A percentile compares a stretch with the other conserved stretches of the same genome.
These are phyloP conservation scores for Artemisia tridentata DNA, from an alignment of 129 eudicot species.

Conservation along the genomic window DNA sequence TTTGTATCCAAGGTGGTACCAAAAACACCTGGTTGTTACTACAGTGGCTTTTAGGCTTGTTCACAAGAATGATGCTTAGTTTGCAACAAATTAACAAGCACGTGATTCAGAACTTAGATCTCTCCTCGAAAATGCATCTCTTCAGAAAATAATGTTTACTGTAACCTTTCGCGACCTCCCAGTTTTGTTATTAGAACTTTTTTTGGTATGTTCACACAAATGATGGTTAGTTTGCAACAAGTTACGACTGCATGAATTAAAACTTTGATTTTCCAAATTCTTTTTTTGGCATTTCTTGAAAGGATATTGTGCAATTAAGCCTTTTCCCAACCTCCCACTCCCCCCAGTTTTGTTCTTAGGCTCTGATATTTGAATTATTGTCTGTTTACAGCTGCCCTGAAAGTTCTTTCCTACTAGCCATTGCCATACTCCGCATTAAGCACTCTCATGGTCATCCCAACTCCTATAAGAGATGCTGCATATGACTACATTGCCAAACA, in stretches of 20 bases:
- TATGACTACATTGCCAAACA: constrained; percentile 79
- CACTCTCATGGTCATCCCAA: constrained; percentile 57
- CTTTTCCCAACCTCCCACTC: not conserved
- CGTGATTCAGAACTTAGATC: no score
- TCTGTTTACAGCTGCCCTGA: constrained; percentile 74
- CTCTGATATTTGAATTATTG: not conserved
- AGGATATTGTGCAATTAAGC: no score
- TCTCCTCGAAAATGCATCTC: no score
- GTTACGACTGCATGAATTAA: not conserved
- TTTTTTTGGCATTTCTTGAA: no score
- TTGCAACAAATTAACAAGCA: no score
- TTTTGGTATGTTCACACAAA: no score
- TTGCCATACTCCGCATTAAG: constrained; percentile 76
- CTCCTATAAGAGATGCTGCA: constrained; percentile 76
- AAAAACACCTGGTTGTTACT: not conserved
- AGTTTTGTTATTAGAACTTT: no score
- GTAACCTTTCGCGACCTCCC: no score
- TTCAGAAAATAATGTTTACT: no score
- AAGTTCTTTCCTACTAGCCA: constrained; percentile 79
- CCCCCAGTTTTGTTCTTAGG: not conserved
- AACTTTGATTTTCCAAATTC: not conserved
- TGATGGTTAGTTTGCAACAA: not conserved
- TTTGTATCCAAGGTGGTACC: not conserved
- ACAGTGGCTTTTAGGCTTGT: not conserved
- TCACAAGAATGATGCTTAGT: not conserved